Conservation (phyloP, 2,329 filamentous ascomycete species). For the Byssothecium circinans region DNA sequence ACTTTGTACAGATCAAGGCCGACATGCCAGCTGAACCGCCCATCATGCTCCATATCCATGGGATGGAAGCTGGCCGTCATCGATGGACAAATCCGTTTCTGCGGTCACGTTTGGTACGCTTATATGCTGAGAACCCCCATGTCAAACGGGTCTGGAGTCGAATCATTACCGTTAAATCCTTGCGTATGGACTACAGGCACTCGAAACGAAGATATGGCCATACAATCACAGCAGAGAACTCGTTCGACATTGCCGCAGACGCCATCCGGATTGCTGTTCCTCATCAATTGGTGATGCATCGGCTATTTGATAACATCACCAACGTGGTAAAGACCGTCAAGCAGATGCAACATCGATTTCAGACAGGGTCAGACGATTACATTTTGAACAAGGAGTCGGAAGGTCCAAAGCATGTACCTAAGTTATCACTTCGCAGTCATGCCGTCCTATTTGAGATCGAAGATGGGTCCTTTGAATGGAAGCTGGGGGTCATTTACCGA, state of each 20-base stretch:
- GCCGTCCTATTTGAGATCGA: slow-evolving; percentile 89
- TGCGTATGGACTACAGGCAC: slow-evolving; percentile 79
- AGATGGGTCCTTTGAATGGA: slow-evolving; percentile 97
- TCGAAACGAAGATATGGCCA: slow-evolving; percentile 69
- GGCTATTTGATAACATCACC: slow-evolving; percentile 88
- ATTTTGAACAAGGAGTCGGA: slow-evolving; percentile 84
- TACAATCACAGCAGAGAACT: slow-evolving; percentile 69
- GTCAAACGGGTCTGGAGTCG: slow-evolving; percentile 84
- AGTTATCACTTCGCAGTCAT: slow-evolving; percentile 78
- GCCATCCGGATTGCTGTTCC: slow-evolving; percentile 86
- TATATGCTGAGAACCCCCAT: slow-evolving; percentile 85
- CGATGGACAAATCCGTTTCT: slow-evolving; percentile 85
- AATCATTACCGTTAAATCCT: slow-evolving; percentile 77
- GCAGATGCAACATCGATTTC: slow-evolving; percentile 92
- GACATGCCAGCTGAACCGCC: slow-evolving; percentile 87
- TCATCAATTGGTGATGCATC: slow-evolving; percentile 85
- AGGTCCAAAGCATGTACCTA: slow-evolving; percentile 82
- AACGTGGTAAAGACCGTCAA: slow-evolving; percentile 85
- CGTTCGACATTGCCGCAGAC: slow-evolving; percentile 81
- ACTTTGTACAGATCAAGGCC: slow-evolving; percentile 83
- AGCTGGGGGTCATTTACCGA: slow-evolving; percentile 90
- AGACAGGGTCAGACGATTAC: slow-evolving; percentile 84
- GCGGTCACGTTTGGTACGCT: slow-evolving; percentile 72
- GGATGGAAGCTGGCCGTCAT: slow-evolving; percentile 79
- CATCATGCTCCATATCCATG: slow-evolving; percentile 86